These are phyloP conservation scores for Nicotiana tabacum DNA, from an alignment of 257 asterid genomes.

Conservation along the genomic window DNA sequence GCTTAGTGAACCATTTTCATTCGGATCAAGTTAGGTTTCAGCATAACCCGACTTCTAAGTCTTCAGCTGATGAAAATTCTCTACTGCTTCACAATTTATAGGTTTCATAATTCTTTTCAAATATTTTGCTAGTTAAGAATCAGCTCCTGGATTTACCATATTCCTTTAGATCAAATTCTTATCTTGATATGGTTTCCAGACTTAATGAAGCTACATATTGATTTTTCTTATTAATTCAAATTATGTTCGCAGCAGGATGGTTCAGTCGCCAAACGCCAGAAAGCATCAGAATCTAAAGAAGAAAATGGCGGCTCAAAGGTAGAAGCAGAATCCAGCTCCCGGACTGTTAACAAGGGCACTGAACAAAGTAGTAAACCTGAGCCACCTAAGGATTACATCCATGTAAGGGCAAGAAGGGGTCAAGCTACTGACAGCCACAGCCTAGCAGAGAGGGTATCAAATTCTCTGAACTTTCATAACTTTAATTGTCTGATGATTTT, in stretches of 20 bases:
- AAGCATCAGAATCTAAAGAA: conserved; percentile 30
- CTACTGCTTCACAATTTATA: neutral
- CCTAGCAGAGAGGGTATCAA: conserved; percentile 77
- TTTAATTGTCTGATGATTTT: neutral
- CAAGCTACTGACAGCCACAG: conserved; percentile 98
- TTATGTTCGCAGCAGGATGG: conserved; percentile 35
- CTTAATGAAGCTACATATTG: neutral
- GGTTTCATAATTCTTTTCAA: neutral
- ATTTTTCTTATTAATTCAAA: neutral
- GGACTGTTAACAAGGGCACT: conserved; percentile 39
- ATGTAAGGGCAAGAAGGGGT: conserved; percentile 94
- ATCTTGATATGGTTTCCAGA: neutral
- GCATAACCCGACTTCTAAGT: neutral
- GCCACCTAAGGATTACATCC: conserved; percentile 87
- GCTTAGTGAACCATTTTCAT: neutral
- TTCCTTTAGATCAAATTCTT: neutral
- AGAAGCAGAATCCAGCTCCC: conserved; percentile 54
- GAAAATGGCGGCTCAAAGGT: conserved; percentile 36
- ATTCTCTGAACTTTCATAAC: conserved; percentile 1
- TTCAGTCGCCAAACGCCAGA: conserved; percentile 38
- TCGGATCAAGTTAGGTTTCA: neutral
- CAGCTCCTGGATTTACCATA: neutral
- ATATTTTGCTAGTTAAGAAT: neutral
- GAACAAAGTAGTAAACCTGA: conserved; percentile 51
- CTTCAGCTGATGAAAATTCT: neutral